phyloP scores from a whole-genome alignment of 768 basidiomycete species.

The Pleurotus eryngii region DNA sequence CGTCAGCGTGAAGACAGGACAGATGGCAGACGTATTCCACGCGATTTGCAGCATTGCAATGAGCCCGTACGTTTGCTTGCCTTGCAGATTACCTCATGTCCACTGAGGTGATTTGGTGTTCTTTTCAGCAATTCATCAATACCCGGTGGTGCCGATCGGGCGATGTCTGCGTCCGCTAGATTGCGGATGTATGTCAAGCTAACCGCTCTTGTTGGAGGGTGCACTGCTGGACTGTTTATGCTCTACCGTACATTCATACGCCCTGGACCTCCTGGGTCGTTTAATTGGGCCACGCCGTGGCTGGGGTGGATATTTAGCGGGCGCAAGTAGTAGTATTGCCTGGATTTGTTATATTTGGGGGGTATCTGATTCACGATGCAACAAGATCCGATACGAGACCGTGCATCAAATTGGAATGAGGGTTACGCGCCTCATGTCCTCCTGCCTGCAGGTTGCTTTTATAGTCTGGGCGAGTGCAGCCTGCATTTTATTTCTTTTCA shows the following conservation, averaged over 20 bases:
- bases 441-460: conserved; percentile 2
- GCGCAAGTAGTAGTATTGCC: conserved; percentile 1
- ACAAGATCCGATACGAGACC: not conserved
- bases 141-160: conserved; percentile 82
- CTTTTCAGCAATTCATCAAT: conserved; percentile 54
- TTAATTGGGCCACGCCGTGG: conserved; percentile 61
- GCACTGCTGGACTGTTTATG: conserved; percentile 69
- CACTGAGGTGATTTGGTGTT: conserved; percentile 19
- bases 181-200: conserved; percentile 70
- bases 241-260: conserved; percentile 64
- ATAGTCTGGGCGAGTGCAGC: not conserved
- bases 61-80: conserved; percentile 67
- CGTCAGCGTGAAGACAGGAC: conserved; percentile 84
- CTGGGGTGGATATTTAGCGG: conserved; percentile 62
- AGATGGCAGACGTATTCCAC: conserved; percentile 85
- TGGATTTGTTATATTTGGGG: not conserved
- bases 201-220: conserved; percentile 71
- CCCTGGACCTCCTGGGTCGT: conserved; percentile 46
- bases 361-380: not conserved
- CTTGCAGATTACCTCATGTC: conserved; percentile 9
- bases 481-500: not conserved
- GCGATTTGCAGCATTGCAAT: conserved; percentile 81
- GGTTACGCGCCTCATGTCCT: conserved; percentile 4
- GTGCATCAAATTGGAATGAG: not conserved
- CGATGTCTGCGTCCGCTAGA: conserved; percentile 64